Evolutionary conservation across 169 alveolate species (phyloP).

Genomic region (Haemoproteus tartakovskyi): DNA sequence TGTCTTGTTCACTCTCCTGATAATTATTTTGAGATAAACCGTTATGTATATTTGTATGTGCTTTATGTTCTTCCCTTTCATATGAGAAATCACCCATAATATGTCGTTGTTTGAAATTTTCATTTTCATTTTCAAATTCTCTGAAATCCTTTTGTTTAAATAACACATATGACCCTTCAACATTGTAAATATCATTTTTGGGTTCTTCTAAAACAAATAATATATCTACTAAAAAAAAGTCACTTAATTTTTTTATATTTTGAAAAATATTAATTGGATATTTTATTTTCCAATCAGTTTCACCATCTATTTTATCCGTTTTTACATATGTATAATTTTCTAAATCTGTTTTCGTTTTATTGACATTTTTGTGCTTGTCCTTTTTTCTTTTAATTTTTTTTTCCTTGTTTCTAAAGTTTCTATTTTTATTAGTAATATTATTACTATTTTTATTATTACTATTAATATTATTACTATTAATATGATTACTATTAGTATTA

Average conservation of each 20-base stretch:
- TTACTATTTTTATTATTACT: neutral
- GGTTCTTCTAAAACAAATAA: slow-evolving; percentile 84
- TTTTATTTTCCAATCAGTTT: slow-evolving; percentile 99
- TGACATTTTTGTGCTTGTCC: neutral
- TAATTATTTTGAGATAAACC: no score
- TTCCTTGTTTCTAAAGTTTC: slow-evolving; percentile 55
- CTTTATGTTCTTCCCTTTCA: no score
- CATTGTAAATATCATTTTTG: slow-evolving; percentile 84
- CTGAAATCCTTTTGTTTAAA: slow-evolving; percentile 58
- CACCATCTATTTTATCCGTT: slow-evolving; percentile 99
- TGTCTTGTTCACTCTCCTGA: no score
- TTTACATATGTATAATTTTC: slow-evolving; percentile 83
- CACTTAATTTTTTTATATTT: slow-evolving; percentile 71
- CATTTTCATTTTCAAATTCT: slow-evolving; percentile 23
- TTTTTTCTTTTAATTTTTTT: slow-evolving; percentile 17
- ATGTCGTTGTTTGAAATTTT: no score
- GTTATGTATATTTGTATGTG: no score
- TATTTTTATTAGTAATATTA: neutral
- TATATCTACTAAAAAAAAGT: slow-evolving; percentile 72
- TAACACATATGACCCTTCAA: slow-evolving; percentile 83
- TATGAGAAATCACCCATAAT: no score
- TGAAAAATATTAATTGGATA: slow-evolving; percentile 88
- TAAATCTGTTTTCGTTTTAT: slow-evolving; percentile 66
- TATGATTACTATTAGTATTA: neutral
- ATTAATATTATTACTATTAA: neutral